phyloP scores from a whole-genome alignment of 352 stramenopile genomes.

The Globisporangium camurandrum region DNA sequence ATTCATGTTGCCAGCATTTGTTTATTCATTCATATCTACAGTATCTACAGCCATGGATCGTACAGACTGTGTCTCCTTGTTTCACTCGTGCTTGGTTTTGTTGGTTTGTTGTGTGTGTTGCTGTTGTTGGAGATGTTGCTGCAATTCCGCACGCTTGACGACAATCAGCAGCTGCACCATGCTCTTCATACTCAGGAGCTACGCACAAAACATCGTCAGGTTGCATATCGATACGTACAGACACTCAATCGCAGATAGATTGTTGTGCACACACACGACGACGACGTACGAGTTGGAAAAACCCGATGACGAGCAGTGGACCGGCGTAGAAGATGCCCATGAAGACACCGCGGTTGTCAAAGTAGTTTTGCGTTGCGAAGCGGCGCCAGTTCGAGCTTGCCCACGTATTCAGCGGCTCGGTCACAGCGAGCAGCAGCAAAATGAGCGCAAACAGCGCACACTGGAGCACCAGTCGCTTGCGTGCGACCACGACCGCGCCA shows the following conservation, averaged over 20 bases:
- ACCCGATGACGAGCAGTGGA: constrained; percentile 61
- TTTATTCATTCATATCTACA: no score
- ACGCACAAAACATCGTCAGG: not conserved
- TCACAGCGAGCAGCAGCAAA: constrained; percentile 39
- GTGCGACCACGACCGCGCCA: constrained; percentile 38
- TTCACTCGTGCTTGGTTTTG: constrained; percentile 38
- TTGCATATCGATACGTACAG: no score
- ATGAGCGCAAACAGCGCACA: constrained; percentile 62
- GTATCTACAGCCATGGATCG: no score
- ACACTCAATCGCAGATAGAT: not conserved
- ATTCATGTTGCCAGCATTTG: not conserved
- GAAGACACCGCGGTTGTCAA: constrained; percentile 73
- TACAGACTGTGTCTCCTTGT: no score
- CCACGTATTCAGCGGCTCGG: constrained; percentile 65
- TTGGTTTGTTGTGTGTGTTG: constrained; percentile 29
- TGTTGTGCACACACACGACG: not conserved
- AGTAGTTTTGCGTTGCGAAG: constrained; percentile 78
- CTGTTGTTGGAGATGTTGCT: constrained; percentile 28
- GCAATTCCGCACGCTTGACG: constrained; percentile 66
- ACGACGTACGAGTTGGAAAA: constrained; percentile 60
- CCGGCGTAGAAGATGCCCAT: constrained; percentile 78
- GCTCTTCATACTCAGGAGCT: constrained; percentile 72
- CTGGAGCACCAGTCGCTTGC: constrained; percentile 47
- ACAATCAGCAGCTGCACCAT: constrained; percentile 76
- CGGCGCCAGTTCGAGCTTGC: constrained; percentile 44